phyloP scores from a whole-genome alignment of 2,329 filamentous ascomycete species.

The Alternaria sp. region DNA sequence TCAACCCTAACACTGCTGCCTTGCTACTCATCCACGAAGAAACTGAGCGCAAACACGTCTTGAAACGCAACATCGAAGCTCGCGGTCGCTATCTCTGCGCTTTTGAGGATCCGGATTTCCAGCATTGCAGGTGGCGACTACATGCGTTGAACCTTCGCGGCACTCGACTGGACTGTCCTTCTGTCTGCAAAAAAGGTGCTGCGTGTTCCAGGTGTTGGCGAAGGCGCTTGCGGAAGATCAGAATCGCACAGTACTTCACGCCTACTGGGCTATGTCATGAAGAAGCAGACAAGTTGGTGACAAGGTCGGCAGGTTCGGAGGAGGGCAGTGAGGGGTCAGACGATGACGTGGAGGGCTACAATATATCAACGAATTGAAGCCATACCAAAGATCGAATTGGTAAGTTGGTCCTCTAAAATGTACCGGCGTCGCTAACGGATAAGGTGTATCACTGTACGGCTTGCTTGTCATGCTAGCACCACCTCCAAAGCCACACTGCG shows the following conservation, averaged over 20 bases:
- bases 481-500: slow-evolving; percentile 32
- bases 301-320: slow-evolving; percentile 27
- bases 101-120: slow-evolving; percentile 39
- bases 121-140: slow-evolving; percentile 38
- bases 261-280: slow-evolving; percentile 43
- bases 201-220: slow-evolving; percentile 40
- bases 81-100: slow-evolving; percentile 34
- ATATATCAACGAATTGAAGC: slow-evolving; percentile 23
- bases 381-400: neutral
- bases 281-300: slow-evolving; percentile 33
- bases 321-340: slow-evolving; percentile 29
- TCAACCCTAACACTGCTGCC: slow-evolving; percentile 26
- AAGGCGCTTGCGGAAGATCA: slow-evolving; percentile 34
- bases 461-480: slow-evolving; percentile 30
- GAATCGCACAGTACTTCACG: slow-evolving; percentile 39
- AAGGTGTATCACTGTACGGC: slow-evolving; percentile 3
- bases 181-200: slow-evolving; percentile 33
- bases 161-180: slow-evolving; percentile 29
- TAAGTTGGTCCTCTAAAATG: slow-evolving; percentile 15
- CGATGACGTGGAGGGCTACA: slow-evolving; percentile 40
- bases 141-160: slow-evolving; percentile 38
- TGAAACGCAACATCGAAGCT: slow-evolving; percentile 38
- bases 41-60: slow-evolving; percentile 27
- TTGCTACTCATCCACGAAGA: slow-evolving; percentile 32
- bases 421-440: slow-evolving; percentile 6